Conservation (phyloP, 768 basidiomycete genomes). For the Hysterangium stoloniferum region DNA sequence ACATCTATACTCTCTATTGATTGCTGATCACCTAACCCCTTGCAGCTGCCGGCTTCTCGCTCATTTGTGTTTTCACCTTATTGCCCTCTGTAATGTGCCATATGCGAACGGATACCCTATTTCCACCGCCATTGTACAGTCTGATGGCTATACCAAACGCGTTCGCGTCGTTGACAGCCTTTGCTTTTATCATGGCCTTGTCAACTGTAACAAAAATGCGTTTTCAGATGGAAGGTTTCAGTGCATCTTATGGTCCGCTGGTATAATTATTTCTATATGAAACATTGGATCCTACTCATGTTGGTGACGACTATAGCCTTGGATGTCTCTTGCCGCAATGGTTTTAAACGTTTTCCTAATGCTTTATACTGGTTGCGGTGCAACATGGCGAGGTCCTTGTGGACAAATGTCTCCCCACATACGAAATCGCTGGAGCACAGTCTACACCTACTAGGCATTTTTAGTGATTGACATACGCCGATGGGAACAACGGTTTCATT, state of each 20-base stretch:
- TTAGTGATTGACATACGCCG: no score
- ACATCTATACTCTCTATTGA: not conserved
- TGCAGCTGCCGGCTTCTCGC: conserved; percentile 17
- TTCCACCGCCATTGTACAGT: conserved; percentile 17
- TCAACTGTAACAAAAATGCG: conserved; percentile 16
- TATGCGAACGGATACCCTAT: conserved; percentile 12
- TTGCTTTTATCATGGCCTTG: conserved; percentile 15
- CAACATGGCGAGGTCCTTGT: conserved; percentile 7
- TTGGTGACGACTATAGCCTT: not conserved
- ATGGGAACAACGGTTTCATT: no score
- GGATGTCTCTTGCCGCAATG: conserved; percentile 6
- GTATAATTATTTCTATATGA: not conserved
- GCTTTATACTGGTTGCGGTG: conserved; percentile 8
- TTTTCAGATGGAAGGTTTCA: conserved; percentile 15
- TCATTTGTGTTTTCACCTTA: conserved; percentile 13
- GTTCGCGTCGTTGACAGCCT: conserved; percentile 16
- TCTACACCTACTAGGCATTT: conserved; percentile 4
- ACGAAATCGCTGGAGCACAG: conserved; percentile 5
- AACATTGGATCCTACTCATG: not conserved
- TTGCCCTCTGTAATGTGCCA: conserved; percentile 14
- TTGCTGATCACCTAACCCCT: not conserved
- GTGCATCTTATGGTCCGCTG: conserved; percentile 13
- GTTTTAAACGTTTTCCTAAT: conserved; percentile 1
- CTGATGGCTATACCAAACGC: conserved; percentile 16
- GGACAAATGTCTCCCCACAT: conserved; percentile 11